A percentile compares a stretch with the other conserved stretches of the same genome.
Evolutionary conservation across 2,329 filamentous ascomycete genomes (phyloP).

Genomic region (Colletotrichum brevisporum): DNA sequence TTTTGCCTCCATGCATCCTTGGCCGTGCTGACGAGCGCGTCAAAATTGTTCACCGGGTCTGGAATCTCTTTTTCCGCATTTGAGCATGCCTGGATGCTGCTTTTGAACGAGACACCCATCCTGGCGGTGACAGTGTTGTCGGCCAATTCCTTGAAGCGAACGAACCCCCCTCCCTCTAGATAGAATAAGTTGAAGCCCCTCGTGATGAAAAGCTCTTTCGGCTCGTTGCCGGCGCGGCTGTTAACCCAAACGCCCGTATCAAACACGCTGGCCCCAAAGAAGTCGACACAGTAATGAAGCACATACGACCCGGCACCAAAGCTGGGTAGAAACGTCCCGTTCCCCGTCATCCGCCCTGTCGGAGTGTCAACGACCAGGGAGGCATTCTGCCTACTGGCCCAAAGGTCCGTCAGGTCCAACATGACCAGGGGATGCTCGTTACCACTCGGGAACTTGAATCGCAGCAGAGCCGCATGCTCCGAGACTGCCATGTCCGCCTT

Average conservation of each 20-base stretch:
- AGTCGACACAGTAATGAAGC: constrained; percentile 73
- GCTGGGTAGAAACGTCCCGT: constrained; percentile 71
- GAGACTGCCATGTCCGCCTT: constrained; percentile 72
- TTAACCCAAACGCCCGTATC: constrained; percentile 57
- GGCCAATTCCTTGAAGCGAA: constrained; percentile 62
- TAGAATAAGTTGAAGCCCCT: constrained; percentile 60
- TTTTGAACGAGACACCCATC: constrained; percentile 76
- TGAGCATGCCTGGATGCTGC: constrained; percentile 70
- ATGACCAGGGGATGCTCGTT: constrained; percentile 65
- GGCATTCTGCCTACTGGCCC: constrained; percentile 54
- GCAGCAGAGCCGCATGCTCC: constrained; percentile 73
- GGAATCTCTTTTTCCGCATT: constrained; percentile 74
- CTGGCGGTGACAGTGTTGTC: constrained; percentile 68
- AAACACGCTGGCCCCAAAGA: constrained; percentile 57
- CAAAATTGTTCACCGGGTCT: constrained; percentile 59
- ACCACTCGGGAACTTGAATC: constrained; percentile 66
- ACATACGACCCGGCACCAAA: constrained; percentile 73
- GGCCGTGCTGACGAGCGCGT: constrained; percentile 61
- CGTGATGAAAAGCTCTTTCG: constrained; percentile 53
- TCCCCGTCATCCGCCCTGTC: constrained; percentile 69
- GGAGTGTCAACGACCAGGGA: constrained; percentile 64
- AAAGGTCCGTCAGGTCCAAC: constrained; percentile 73
- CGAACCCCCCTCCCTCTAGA: constrained; percentile 67
- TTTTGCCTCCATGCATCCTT: constrained; percentile 71
- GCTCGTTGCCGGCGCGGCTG: constrained; percentile 54